Conservation (phyloP, 2,329 filamentous ascomycete species). For the Trichoderma gracile region DNA sequence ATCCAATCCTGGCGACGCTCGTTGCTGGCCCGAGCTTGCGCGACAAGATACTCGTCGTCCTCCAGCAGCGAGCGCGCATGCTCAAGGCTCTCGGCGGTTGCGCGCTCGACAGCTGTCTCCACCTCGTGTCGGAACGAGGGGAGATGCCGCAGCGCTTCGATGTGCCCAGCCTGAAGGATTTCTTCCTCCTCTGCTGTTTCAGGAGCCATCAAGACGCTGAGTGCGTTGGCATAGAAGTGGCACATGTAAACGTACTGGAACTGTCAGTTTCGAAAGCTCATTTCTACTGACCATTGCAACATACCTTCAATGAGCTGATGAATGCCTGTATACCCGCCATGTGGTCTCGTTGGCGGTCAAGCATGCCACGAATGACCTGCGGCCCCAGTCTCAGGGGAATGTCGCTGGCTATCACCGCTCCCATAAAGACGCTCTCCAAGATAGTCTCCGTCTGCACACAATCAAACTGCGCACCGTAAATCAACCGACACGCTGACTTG, state of each 20-base stretch:
- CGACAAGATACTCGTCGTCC: constrained; percentile 58
- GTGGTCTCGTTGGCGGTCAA: constrained; percentile 75
- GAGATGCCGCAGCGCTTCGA: constrained; percentile 67
- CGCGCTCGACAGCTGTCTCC: constrained; percentile 49
- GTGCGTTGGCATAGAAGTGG: constrained; percentile 77
- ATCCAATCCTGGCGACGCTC: constrained; percentile 40
- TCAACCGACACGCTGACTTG: constrained; percentile 64
- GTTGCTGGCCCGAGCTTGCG: constrained; percentile 41
- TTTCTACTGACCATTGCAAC: constrained; percentile 22
- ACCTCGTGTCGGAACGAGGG: constrained; percentile 65
- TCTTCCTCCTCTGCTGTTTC: constrained; percentile 32
- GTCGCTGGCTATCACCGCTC: constrained; percentile 60
- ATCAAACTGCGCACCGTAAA: constrained; percentile 74
- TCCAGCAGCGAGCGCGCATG: constrained; percentile 53
- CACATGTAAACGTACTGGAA: constrained; percentile 81
- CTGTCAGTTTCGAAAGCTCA: neutral
- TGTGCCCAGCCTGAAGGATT: constrained; percentile 58
- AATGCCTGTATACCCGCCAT: constrained; percentile 75
- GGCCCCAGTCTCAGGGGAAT: constrained; percentile 64
- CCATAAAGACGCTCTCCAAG: constrained; percentile 70
- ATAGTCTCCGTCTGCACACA: constrained; percentile 72
- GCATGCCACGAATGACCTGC: constrained; percentile 59
- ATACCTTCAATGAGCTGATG: constrained; percentile 66
- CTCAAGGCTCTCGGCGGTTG: constrained; percentile 47
- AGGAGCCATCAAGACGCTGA: constrained; percentile 61